These are phyloP conservation scores for Leptodermis oblonga DNA, from an alignment of 257 asterid species.

Conservation along the genomic window DNA sequence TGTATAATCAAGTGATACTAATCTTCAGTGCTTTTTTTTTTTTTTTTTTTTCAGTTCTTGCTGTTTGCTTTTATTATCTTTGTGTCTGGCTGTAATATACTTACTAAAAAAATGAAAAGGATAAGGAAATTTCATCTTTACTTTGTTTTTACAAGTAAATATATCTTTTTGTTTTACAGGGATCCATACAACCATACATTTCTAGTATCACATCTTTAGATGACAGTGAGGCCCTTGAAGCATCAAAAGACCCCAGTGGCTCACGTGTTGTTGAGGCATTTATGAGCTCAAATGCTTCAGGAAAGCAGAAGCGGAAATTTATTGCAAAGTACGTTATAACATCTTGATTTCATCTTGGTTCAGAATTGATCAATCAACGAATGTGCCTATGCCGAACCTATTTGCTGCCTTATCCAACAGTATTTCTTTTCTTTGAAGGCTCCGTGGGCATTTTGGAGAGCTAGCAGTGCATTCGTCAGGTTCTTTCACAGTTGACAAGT, in stretches of 20 bases:
- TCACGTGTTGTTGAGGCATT: slow-evolving; percentile 91
- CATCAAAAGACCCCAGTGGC: slow-evolving; percentile 75
- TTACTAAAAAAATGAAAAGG: neutral
- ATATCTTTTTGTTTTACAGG: slow-evolving; percentile 35
- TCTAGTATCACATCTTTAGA: slow-evolving; percentile 72
- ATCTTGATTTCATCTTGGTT: slow-evolving; percentile 14
- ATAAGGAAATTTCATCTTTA: neutral
- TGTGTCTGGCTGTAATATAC: neutral
- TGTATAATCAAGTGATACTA: neutral
- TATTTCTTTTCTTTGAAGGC: slow-evolving; percentile 37
- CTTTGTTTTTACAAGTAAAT: neutral
- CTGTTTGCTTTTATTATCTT: neutral
- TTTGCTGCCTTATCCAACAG: neutral
- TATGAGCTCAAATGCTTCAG: slow-evolving; percentile 61
- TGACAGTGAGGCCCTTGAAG: slow-evolving; percentile 54
- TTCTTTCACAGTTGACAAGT: slow-evolving; percentile 78
- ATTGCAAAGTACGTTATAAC: slow-evolving; percentile 56
- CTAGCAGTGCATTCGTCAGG: slow-evolving; percentile 76
- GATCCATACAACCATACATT: slow-evolving; percentile 53
- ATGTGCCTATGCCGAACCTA: neutral
- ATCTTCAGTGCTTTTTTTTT: neutral
- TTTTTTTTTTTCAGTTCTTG: neutral
- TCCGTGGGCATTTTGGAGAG: slow-evolving; percentile 88
- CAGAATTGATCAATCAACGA: neutral
- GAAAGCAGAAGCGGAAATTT: slow-evolving; percentile 71